Conservation (phyloP, 164 flowering plant species). For the Malania oleifera region DNA sequence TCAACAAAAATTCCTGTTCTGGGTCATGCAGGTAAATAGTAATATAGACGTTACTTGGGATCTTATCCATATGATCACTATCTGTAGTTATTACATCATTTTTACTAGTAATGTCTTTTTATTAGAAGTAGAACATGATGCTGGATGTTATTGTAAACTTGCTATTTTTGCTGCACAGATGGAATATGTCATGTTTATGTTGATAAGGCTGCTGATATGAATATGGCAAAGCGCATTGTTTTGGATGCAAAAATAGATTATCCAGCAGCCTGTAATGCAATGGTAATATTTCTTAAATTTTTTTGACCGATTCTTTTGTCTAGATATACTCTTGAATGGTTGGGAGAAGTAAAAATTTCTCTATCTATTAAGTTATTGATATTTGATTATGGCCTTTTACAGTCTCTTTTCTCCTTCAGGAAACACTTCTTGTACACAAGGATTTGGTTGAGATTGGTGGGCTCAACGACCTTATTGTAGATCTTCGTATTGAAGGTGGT, state of each 20-base stretch:
- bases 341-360: background rate
- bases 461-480: slow-evolving; percentile 48
- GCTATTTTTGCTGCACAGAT: slow-evolving; percentile 46
- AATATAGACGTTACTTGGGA: slow-evolving; percentile 14
- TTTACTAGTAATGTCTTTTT: background rate
- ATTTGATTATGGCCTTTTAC: background rate
- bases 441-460: slow-evolving; percentile 53
- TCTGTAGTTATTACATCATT: background rate
- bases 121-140: slow-evolving; percentile 3
- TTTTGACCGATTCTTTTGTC: background rate
- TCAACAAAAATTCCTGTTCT: slow-evolving; percentile 97
- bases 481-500: slow-evolving; percentile 63
- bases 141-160: slow-evolving; percentile 12
- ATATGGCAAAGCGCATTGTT: slow-evolving; percentile 74
- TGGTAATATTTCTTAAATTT: slow-evolving; percentile 45
- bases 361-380: background rate
- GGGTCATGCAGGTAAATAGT: slow-evolving; percentile 99
- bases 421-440: slow-evolving; percentile 92
- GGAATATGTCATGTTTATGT: slow-evolving; percentile 97
- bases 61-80: background rate
- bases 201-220: slow-evolving; percentile 76
- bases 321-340: background rate
- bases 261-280: slow-evolving; percentile 98
- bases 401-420: slow-evolving; percentile 39
- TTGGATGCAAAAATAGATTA: slow-evolving; percentile 93